Percentiles rank a stretch among this genome's conserved stretches.
Evolutionary conservation across 2,329 filamentous ascomycete species (phyloP).

Genomic region (Hypoxylon sp.): DNA sequence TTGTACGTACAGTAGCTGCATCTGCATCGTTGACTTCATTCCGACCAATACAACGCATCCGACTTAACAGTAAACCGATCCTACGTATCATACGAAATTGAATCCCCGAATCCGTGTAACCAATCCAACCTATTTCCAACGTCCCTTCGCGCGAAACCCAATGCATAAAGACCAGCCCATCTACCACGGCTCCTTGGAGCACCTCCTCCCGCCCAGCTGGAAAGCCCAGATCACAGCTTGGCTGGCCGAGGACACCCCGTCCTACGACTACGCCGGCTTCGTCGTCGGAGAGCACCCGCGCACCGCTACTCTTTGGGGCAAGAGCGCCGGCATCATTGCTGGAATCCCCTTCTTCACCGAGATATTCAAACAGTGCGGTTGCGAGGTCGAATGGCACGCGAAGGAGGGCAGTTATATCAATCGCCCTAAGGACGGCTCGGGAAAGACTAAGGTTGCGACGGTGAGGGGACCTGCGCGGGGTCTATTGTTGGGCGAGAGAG

Average conservation of each 20-base stretch:
- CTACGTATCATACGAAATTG: not conserved
- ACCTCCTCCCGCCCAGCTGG: constrained; percentile 88
- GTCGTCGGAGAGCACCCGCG: constrained; percentile 83
- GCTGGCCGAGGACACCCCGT: constrained; percentile 96
- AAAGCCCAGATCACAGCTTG: constrained; percentile 84
- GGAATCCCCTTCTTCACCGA: constrained; percentile 96
- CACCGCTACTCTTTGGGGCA: constrained; percentile 77
- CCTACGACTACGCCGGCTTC: constrained; percentile 97
- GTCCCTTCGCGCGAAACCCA: constrained; percentile 1
- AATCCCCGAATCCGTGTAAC: constrained; percentile 5
- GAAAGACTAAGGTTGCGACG: constrained; percentile 78
- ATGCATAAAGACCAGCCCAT: constrained; percentile 51
- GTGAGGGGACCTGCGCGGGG: constrained; percentile 85
- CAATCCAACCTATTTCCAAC: constrained; percentile 7
- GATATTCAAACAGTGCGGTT: constrained; percentile 90
- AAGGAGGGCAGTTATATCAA: constrained; percentile 80
- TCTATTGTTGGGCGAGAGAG: constrained; percentile 90
- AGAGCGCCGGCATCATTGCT: constrained; percentile 84
- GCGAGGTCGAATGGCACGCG: constrained; percentile 90
- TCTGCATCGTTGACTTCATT: constrained; percentile 17
- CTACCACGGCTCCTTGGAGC: constrained; percentile 64
- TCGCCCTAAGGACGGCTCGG: constrained; percentile 66
- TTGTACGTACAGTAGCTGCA: not conserved
- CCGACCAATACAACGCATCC: constrained; percentile 28
- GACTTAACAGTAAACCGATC: constrained; percentile 5